phyloP scores from a whole-genome alignment of 805 yeast species.

The Hanseniaspora nectarophila region DNA sequence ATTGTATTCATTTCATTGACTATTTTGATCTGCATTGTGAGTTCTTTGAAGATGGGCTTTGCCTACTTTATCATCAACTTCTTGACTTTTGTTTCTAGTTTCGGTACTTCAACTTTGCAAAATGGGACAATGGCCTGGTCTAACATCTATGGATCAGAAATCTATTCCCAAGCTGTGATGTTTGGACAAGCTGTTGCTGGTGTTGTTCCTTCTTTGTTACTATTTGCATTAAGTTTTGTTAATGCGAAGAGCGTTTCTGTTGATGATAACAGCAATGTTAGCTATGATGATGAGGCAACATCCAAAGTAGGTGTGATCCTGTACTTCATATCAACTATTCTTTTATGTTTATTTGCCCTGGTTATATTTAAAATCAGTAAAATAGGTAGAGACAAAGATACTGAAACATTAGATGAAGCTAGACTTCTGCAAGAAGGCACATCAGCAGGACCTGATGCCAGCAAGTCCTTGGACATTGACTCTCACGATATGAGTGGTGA shows the following conservation, averaged over 20 bases:
- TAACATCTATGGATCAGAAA: constrained; percentile 55
- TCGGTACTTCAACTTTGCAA: constrained; percentile 74
- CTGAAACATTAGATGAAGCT: not conserved
- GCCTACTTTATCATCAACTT: constrained; percentile 44
- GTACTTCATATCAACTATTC: constrained; percentile 30
- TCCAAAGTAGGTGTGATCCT: constrained; percentile 22
- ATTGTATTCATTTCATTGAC: constrained; percentile 49
- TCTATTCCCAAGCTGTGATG: constrained; percentile 76
- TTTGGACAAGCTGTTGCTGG: constrained; percentile 95
- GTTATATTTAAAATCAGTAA: constrained; percentile 22
- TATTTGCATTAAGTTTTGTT: constrained; percentile 38
- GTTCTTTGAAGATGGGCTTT: constrained; percentile 18
- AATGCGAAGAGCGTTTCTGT: not conserved
- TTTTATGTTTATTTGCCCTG: constrained; percentile 23
- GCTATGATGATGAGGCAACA: constrained; percentile 21
- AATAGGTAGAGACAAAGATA: constrained; percentile 17
- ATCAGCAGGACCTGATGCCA: constrained; percentile 6
- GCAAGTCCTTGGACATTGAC: not conserved
- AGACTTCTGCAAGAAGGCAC: not conserved
- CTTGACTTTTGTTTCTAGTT: constrained; percentile 51
- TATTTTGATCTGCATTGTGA: constrained; percentile 29
- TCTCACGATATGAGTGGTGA: not conserved
- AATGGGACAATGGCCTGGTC: constrained; percentile 85
- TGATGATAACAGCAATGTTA: constrained; percentile 18
- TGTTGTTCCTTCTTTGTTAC: constrained; percentile 62